Conservation (phyloP, 768 basidiomycete species). For the Boletus speciosus region DNA sequence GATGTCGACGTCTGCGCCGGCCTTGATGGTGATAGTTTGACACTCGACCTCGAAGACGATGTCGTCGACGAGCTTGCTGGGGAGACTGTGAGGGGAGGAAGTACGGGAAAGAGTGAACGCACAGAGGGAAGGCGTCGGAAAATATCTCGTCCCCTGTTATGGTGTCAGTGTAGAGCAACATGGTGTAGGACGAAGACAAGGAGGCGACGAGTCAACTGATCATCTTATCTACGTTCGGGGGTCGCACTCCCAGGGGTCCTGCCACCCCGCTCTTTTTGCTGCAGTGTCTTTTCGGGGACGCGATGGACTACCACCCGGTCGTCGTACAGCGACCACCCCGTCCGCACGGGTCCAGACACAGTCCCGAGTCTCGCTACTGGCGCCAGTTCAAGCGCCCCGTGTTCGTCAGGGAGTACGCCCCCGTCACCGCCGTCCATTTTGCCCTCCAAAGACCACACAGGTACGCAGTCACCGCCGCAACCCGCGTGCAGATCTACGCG, state of each 20-base stretch:
- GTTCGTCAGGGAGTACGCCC: constrained; percentile 96
- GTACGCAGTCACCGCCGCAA: constrained; percentile 94
- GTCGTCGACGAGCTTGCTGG: constrained; percentile 72
- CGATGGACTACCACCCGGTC: constrained; percentile 81
- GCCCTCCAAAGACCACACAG: constrained; percentile 82
- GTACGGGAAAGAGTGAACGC: constrained; percentile 28
- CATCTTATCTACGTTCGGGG: constrained; percentile 22
- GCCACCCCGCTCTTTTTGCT: neutral
- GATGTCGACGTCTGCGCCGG: constrained; percentile 82
- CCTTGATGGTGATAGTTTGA: constrained; percentile 60
- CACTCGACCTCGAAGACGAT: constrained; percentile 90
- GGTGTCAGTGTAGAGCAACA: constrained; percentile 75
- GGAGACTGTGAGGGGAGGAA: constrained; percentile 6
- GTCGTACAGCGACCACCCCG: constrained; percentile 58
- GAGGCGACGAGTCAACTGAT: constrained; percentile 10
- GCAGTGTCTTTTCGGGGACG: neutral
- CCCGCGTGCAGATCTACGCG: constrained; percentile 92
- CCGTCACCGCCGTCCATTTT: constrained; percentile 93
- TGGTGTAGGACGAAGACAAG: constrained; percentile 31
- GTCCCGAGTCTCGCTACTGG: constrained; percentile 80
- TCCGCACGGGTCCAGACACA: constrained; percentile 56
- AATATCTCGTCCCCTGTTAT: constrained; percentile 86
- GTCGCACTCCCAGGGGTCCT: constrained; percentile 11
- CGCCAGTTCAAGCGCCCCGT: constrained; percentile 85
- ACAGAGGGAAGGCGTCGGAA: constrained; percentile 91